A percentile compares a stretch with the other conserved stretches of the same genome.
These are phyloP conservation scores for Neltuma alba DNA, from an alignment of 306 rosid genomes.

Conservation along the genomic window DNA sequence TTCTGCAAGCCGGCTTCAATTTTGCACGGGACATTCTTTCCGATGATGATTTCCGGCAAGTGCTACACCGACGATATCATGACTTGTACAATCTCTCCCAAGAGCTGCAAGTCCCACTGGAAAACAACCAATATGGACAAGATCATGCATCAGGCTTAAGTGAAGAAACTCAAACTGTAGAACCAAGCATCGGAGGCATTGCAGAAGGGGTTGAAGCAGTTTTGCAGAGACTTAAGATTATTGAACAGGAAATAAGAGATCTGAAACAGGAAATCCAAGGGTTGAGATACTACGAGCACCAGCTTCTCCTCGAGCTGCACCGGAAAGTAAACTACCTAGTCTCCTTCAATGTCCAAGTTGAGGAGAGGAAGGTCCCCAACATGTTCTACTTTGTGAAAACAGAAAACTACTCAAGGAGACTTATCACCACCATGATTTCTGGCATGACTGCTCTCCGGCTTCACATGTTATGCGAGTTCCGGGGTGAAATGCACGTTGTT, in stretches of 20 bases:
- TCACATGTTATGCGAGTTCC: slow-evolving; percentile 89
- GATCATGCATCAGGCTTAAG: slow-evolving; percentile 51
- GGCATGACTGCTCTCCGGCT: slow-evolving; percentile 90
- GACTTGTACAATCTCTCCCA: slow-evolving; percentile 84
- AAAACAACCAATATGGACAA: slow-evolving; percentile 55
- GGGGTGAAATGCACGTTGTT: slow-evolving; percentile 89
- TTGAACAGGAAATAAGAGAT: slow-evolving; percentile 94
- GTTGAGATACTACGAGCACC: slow-evolving; percentile 85
- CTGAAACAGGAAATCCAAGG: slow-evolving; percentile 97
- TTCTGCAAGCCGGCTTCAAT: slow-evolving; percentile 76
- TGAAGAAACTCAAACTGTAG: slow-evolving; percentile 62
- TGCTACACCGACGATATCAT: slow-evolving; percentile 82
- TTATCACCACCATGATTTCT: slow-evolving; percentile 75
- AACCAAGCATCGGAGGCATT: slow-evolving; percentile 80
- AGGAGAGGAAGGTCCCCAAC: slow-evolving; percentile 96
- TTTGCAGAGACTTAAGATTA: slow-evolving; percentile 85
- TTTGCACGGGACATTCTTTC: slow-evolving; percentile 87
- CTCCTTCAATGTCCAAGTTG: slow-evolving; percentile 80
- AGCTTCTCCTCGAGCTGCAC: slow-evolving; percentile 82
- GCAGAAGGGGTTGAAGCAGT: slow-evolving; percentile 97
- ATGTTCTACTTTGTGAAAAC: slow-evolving; percentile 84
- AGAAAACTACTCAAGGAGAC: slow-evolving; percentile 86
- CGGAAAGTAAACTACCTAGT: slow-evolving; percentile 78
- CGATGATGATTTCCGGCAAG: slow-evolving; percentile 88
- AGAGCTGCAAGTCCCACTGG: slow-evolving; percentile 86